phyloP scores from a whole-genome alignment of 1,284 basidiomycete species.

The Ganoderma resinaceum region DNA sequence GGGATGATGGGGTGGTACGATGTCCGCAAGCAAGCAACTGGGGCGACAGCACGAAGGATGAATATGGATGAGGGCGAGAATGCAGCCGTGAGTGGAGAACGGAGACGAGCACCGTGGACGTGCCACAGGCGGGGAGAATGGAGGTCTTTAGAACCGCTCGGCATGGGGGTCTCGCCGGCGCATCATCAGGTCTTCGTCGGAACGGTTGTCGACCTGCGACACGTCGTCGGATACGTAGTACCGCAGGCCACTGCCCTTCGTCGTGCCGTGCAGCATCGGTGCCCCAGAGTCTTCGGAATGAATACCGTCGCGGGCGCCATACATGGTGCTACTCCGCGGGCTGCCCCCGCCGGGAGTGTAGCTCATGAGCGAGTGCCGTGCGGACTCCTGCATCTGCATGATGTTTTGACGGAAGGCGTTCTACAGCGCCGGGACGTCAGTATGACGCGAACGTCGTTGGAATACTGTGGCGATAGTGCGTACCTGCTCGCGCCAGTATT shows the following conservation, averaged over 20 bases:
- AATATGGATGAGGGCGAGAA: background rate
- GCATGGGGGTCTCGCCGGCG: conserved; percentile 24
- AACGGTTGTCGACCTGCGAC: conserved; percentile 33
- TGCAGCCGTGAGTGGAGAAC: background rate
- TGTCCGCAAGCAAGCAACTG: background rate
- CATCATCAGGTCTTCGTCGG: conserved; percentile 37
- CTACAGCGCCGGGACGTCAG: conserved; percentile 42
- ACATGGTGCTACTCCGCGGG: conserved; percentile 52
- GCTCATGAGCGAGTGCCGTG: conserved; percentile 66
- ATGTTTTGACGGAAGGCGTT: conserved; percentile 82
- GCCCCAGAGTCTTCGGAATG: conserved; percentile 61
- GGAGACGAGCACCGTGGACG: background rate
- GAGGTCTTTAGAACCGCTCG: conserved; percentile 29
- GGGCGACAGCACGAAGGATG: background rate
- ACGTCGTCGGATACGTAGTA: conserved; percentile 62
- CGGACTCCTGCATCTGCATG: conserved; percentile 76
- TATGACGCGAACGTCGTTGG: background rate
- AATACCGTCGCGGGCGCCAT: conserved; percentile 51
- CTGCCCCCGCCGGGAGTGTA: conserved; percentile 47
- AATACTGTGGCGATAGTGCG: conserved; percentile 13
- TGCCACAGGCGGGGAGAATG: background rate
- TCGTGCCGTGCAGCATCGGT: conserved; percentile 56
- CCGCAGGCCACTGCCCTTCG: conserved; percentile 62
- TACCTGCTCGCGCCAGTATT: conserved; percentile 90
- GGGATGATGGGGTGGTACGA: background rate